Percentiles rank a stretch among this genome's conserved stretches.
phyloP scores from a whole-genome alignment of 2,329 filamentous ascomycete genomes.

The Alternaria angustiovoidea region DNA sequence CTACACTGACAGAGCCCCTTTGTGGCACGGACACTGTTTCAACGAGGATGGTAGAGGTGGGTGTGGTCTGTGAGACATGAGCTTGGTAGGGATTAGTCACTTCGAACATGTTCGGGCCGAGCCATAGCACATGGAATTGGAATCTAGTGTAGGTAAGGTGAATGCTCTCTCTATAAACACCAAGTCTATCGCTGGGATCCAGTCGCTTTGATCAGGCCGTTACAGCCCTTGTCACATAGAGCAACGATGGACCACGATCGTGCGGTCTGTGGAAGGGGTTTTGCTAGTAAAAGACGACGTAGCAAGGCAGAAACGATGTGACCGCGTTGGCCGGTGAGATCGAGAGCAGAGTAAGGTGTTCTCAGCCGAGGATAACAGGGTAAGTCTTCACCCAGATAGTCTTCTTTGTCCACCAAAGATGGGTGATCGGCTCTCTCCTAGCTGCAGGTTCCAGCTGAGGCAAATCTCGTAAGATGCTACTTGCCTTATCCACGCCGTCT shows the following conservation, averaged over 20 bases:
- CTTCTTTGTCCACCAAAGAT: not conserved
- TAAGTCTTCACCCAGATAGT: not conserved
- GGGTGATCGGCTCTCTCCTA: not conserved
- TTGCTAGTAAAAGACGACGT: not conserved
- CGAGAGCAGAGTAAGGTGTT: not conserved
- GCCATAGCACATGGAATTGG: constrained; percentile 16
- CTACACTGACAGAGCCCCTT: not conserved
- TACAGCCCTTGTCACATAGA: not conserved
- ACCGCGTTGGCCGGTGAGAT: not conserved
- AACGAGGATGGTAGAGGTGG: not conserved
- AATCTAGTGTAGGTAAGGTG: not conserved
- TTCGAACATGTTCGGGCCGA: constrained; percentile 11
- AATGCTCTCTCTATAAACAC: not conserved
- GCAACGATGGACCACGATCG: not conserved
- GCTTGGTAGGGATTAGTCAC: not conserved
- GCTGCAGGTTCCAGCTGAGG: not conserved
- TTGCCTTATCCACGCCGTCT: constrained; percentile 12
- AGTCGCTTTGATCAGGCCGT: not conserved
- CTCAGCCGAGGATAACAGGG: not conserved
- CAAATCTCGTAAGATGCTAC: constrained; percentile 16
- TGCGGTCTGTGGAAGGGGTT: not conserved
- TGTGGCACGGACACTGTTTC: constrained; percentile 5
- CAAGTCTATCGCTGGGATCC: not conserved
- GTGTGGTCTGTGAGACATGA: constrained; percentile 1
- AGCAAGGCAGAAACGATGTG: not conserved